Percentiles rank a stretch among this genome's conserved stretches.
Evolutionary conservation across 768 basidiomycete species (phyloP).

Genomic region (Myochromella boudieri): DNA sequence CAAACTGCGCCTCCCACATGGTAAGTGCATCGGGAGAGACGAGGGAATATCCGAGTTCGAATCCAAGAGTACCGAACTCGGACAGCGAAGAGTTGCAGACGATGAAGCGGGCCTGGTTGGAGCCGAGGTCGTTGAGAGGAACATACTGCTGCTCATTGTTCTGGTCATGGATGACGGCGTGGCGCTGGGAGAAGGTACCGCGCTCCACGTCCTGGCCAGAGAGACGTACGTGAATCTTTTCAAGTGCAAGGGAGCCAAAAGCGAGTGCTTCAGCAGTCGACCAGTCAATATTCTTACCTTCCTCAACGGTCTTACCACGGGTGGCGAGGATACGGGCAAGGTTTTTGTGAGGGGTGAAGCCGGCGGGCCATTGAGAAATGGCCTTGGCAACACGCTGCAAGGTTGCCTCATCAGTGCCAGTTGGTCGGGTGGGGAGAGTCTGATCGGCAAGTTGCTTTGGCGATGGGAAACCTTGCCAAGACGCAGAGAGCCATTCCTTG

Average conservation of each 20-base stretch:
- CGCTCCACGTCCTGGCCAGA: constrained; percentile 99
- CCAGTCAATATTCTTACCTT: constrained; percentile 95
- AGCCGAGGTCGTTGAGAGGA: constrained; percentile 85
- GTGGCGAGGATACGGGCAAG: constrained; percentile 87
- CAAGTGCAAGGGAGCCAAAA: constrained; percentile 89
- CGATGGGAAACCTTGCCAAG: constrained; percentile 98
- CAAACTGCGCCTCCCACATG: constrained; percentile 99
- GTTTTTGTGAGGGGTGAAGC: constrained; percentile 89
- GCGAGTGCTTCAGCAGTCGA: constrained; percentile 98
- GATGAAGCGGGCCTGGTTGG: constrained; percentile 88
- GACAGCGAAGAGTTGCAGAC: constrained; percentile 97
- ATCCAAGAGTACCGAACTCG: constrained; percentile 92
- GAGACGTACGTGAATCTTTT: constrained; percentile 91
- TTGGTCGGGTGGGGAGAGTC: constrained; percentile 86
- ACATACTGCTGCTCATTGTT: constrained; percentile 87
- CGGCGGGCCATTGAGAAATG: constrained; percentile 82
- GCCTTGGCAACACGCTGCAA: constrained; percentile 85
- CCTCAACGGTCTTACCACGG: constrained; percentile 89
- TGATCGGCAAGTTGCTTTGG: constrained; percentile 93
- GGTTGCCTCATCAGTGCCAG: constrained; percentile 73
- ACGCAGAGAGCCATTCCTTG: constrained; percentile 97
- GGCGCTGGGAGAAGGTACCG: constrained; percentile 98
- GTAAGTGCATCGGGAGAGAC: constrained; percentile 92
- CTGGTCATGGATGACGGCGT: constrained; percentile 97
- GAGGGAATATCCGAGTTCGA: constrained; percentile 97